phyloP scores from a whole-genome alignment of 73 alveolate genomes.

The Tetrahymena thermophila region DNA sequence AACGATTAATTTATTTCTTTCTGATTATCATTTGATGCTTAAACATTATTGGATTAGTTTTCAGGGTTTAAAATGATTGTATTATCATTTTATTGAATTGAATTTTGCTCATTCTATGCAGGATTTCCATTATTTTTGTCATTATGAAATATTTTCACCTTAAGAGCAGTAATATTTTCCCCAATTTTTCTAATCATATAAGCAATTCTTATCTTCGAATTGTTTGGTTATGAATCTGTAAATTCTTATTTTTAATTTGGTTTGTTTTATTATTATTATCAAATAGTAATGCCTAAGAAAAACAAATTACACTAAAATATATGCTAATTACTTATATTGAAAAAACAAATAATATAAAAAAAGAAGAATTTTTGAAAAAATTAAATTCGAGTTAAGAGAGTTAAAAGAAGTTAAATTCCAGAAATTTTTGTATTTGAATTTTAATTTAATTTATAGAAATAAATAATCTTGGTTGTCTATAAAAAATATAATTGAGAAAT shows the following conservation, averaged over 20 bases:
- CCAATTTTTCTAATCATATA: not conserved
- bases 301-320: too few species aligned
- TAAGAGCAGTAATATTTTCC: not conserved
- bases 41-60: not conserved
- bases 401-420: too few species aligned
- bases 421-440: too few species aligned
- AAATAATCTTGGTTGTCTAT: too few species aligned
- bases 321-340: not conserved
- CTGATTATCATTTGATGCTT: not conserved
- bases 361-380: too few species aligned
- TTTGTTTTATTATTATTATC: too few species aligned
- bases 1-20: not conserved
- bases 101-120: not conserved
- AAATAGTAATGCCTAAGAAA: not conserved
- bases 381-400: not conserved
- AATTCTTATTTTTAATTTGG: not conserved
- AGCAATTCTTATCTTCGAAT: not conserved
- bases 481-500: too few species aligned
- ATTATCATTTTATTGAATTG: not conserved
- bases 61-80: not conserved
- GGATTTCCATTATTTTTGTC: not conserved
- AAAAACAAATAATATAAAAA: too few species aligned
- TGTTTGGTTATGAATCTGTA: too few species aligned
- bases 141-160: not conserved
- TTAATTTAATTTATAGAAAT: too few species aligned